Evolutionary conservation across 139 green algal genomes (phyloP).

Genomic region (Chlamydomonas eustigma): DNA sequence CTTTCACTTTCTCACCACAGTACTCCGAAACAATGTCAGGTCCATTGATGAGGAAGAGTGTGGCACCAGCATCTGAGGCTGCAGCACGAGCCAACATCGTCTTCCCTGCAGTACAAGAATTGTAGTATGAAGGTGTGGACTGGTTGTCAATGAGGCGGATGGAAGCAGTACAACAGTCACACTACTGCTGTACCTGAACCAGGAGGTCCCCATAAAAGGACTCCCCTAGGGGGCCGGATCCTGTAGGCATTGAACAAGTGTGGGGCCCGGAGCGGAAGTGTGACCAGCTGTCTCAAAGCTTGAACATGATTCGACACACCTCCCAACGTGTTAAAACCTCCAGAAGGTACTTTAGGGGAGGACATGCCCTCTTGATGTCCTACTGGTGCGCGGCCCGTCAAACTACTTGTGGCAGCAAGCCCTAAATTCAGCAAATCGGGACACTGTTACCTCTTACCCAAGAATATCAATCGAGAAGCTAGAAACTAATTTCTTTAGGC

Average conservation of each 20-base stretch:
- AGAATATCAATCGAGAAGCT: no score
- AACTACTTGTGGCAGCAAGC: no score
- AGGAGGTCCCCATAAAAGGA: constrained; percentile 82
- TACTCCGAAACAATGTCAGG: constrained; percentile 76
- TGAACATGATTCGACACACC: constrained; percentile 29
- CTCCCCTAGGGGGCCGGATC: constrained; percentile 58
- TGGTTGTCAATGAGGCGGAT: not conserved
- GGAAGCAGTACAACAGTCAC: not conserved
- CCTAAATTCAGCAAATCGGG: no score
- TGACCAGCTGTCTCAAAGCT: constrained; percentile 41
- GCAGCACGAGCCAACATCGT: constrained; percentile 69
- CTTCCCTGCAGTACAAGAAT: constrained; percentile 57
- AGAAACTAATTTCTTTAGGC: no score
- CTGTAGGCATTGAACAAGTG: constrained; percentile 36
- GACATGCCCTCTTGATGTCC: no score
- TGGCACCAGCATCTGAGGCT: constrained; percentile 51
- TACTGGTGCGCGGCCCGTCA: no score
- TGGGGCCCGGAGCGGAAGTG: constrained; percentile 44
- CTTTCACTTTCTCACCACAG: constrained; percentile 31
- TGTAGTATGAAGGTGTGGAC: not conserved
- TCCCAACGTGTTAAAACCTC: constrained; percentile 30
- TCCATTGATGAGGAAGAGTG: constrained; percentile 76
- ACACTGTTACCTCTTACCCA: no score
- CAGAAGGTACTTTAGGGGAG: no score
- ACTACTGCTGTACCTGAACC: constrained; percentile 29